Evolutionary conservation across 495 filamentous ascomycete genomes (phyloP), one percentile per base, ranked within the genome.

Genomic region (Tuber calosporum): DNA sequence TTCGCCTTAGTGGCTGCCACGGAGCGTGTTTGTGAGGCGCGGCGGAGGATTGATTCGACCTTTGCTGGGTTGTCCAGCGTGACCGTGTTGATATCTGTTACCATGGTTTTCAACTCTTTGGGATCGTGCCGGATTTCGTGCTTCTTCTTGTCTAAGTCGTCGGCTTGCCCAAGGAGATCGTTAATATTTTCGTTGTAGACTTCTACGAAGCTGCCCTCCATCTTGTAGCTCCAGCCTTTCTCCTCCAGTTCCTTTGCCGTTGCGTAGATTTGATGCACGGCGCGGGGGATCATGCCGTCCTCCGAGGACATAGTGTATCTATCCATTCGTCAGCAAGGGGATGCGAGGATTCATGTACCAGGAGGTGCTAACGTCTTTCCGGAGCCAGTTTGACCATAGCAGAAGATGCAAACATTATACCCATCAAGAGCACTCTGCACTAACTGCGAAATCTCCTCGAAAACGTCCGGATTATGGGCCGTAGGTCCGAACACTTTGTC

Each of bases 401-500:
- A 97, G 84, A 99, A 97, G 76, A 99, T 98, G 83, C 94, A 97
- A 43, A 99, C 95, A 81, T 99, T 99, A 83, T 97, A 98, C 22
- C 95, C 95, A 81, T 99, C 95, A 67, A 99, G 85, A 1, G 96
- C 96, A 76, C 90, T 93, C 84, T 99, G 95, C 19, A 99, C 93
- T 36, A 99, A 88, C 79, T 99, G 96, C 73, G 92, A 95, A 83
- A 98, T 98, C 80, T 97, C 95, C 73, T 93, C 94, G 82, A 98
- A 99, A 11, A 99, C 89, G 72, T 97, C 90, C 37, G 86, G 86
- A 80, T 99, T 99, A 78, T 89, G 86, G 9, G 89, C 87, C 1
- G 83, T 79, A 0, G 93, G 93, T 0, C 88, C 88, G 82, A 99
- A 99, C 0, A 98, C 94, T 9, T 93, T 91, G 80, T 99, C 95